Percentiles rank a stretch among this genome's conserved stretches.
phyloP scores from a whole-genome alignment of 1,139 yeast genomes.

The Nakaseomyces uthaithaninus region DNA sequence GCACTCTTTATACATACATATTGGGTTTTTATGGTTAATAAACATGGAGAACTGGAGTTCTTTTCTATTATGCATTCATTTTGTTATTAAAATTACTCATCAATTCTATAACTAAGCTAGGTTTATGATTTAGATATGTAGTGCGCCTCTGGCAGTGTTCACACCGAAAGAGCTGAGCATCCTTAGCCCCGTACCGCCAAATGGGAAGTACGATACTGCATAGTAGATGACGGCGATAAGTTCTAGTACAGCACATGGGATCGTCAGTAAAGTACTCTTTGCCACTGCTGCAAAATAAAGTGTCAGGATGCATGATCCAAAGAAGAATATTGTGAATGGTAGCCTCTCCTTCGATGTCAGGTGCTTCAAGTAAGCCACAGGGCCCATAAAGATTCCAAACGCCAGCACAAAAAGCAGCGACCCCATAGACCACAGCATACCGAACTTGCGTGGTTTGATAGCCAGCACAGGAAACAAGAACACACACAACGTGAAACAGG shows the following conservation, averaged over 20 bases:
- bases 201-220: conserved; percentile 87
- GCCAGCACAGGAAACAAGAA: conserved; percentile 85
- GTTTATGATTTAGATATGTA: conserved; percentile 21
- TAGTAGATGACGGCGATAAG: conserved; percentile 81
- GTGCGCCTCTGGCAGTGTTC: conserved; percentile 48
- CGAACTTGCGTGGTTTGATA: conserved; percentile 84
- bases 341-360: conserved; percentile 67
- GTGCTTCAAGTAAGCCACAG: conserved; percentile 67
- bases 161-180: conserved; percentile 74
- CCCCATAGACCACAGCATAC: conserved; percentile 85
- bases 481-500: conserved; percentile 76
- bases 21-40: no score
- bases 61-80: no score
- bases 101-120: background rate
- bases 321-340: conserved; percentile 72
- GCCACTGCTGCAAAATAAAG: conserved; percentile 47
- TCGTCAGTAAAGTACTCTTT: conserved; percentile 68
- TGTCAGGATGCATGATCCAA: conserved; percentile 63
- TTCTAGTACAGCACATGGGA: conserved; percentile 69
- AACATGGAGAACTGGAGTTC: no score
- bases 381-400: conserved; percentile 90
- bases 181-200: conserved; percentile 82
- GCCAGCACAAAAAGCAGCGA: conserved; percentile 78
- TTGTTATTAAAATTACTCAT: background rate
- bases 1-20: no score